A percentile compares a stretch with the other conserved stretches of the same genome.
Evolutionary conservation across 1,284 basidiomycete species (phyloP).

Genomic region (Fomes fomentarius): DNA sequence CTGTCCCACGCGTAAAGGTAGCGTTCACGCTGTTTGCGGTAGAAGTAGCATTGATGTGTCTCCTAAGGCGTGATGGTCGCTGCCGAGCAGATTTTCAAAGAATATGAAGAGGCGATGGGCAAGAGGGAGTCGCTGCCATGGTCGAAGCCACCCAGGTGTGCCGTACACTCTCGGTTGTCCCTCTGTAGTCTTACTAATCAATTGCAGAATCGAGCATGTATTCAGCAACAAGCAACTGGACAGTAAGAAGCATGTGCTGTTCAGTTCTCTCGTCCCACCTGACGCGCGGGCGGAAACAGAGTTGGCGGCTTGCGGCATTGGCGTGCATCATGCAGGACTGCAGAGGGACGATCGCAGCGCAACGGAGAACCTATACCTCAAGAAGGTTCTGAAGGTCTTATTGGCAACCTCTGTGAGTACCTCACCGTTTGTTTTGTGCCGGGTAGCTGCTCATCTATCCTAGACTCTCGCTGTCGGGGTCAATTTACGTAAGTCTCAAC

Average conservation of each 20-base stretch:
- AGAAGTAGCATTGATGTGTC: background rate
- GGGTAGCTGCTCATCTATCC: background rate
- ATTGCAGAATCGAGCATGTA: constrained; percentile 47
- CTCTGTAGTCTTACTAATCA: background rate
- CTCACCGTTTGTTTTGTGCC: constrained; percentile 5
- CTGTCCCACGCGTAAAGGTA: constrained; percentile 84
- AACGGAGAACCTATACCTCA: constrained; percentile 74
- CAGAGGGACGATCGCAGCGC: constrained; percentile 69
- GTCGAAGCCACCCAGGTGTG: constrained; percentile 55
- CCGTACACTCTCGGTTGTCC: background rate
- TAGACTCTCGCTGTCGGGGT: constrained; percentile 89
- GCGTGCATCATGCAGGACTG: constrained; percentile 88
- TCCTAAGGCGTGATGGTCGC: constrained; percentile 64
- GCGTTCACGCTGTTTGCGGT: background rate
- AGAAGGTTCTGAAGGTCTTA: constrained; percentile 66
- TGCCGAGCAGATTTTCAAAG: constrained; percentile 75
- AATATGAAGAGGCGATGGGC: constrained; percentile 62
- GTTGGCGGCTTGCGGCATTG: constrained; percentile 69
- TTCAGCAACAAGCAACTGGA: constrained; percentile 68
- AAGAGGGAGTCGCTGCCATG: constrained; percentile 64
- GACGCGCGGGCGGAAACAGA: too few species aligned
- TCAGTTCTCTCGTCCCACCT: background rate
- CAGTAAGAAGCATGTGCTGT: constrained; percentile 50
- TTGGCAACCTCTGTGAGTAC: constrained; percentile 68
- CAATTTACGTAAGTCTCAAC: constrained; percentile 82